Evolutionary conservation across 192 early-diverging fungal species (phyloP).

Genomic region (Phycomyces nitens): DNA sequence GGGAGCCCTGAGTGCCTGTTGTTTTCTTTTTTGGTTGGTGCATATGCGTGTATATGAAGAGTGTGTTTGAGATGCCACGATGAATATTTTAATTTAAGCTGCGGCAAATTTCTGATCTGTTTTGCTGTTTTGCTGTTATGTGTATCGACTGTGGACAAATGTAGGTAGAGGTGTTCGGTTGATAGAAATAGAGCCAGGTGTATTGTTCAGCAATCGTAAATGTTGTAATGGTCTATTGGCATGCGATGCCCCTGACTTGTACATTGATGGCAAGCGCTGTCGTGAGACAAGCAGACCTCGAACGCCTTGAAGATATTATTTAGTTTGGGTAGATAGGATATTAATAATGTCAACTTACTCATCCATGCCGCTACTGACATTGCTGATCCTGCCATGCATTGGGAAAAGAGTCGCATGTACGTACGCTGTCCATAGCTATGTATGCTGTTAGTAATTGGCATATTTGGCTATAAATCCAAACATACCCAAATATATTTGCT

Average conservation of each 20-base stretch:
- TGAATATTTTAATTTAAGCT: neutral
- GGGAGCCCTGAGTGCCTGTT: too few species aligned
- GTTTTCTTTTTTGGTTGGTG: too few species aligned
- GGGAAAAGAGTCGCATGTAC: neutral
- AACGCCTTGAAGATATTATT: neutral
- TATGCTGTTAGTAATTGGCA: neutral
- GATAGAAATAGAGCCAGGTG: constrained; percentile 3
- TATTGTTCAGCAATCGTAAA: neutral
- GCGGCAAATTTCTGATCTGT: neutral
- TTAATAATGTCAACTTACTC: neutral
- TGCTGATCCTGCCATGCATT: neutral
- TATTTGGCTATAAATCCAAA: neutral
- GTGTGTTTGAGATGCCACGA: too few species aligned
- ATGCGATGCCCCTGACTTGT: neutral
- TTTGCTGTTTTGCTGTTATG: neutral
- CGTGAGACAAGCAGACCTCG: neutral
- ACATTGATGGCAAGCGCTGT: neutral
- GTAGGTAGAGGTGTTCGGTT: neutral
- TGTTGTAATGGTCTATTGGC: neutral
- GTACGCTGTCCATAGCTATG: neutral
- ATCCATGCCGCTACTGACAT: neutral
- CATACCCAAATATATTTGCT: neutral
- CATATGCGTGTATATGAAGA: too few species aligned
- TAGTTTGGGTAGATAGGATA: neutral
- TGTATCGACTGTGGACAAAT: neutral